Evolutionary conservation across 768 basidiomycete species (phyloP).

Genomic region (Lactifluus rugatus): DNA sequence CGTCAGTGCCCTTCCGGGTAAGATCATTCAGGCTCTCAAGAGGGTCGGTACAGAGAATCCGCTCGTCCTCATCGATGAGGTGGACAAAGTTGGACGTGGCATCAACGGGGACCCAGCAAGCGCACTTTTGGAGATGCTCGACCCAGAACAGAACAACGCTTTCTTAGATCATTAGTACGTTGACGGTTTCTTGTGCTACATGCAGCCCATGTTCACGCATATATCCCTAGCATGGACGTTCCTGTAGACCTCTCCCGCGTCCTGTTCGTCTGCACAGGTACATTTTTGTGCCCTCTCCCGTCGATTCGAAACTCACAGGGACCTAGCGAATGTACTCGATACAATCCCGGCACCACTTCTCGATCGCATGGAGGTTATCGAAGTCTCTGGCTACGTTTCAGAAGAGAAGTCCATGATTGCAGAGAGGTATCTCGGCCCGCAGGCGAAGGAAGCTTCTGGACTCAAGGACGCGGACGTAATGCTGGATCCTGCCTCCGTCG

Average conservation of each 20-base stretch:
- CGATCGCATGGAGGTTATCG: conserved; percentile 94
- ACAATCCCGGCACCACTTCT: conserved; percentile 91
- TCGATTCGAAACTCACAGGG: neutral
- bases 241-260: conserved; percentile 94
- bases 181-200: neutral
- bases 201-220: neutral
- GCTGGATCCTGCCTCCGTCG: conserved; percentile 68
- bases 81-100: conserved; percentile 90
- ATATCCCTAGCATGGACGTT: conserved; percentile 73
- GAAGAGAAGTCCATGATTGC: conserved; percentile 90
- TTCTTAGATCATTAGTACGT: conserved; percentile 94
- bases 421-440: conserved; percentile 78
- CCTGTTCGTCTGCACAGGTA: conserved; percentile 90
- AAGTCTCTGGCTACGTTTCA: conserved; percentile 89
- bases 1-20: conserved; percentile 76
- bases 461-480: conserved; percentile 76
- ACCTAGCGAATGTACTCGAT: conserved; percentile 73
- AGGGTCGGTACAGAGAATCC: conserved; percentile 92
- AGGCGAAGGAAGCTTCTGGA: conserved; percentile 86
- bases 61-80: conserved; percentile 87
- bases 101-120: conserved; percentile 90
- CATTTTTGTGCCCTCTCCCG: conserved; percentile 6
- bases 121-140: conserved; percentile 86
- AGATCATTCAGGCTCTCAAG: conserved; percentile 91
- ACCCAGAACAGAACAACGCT: conserved; percentile 89